Conservation (phyloP, 2,329 filamentous ascomycete genomes). For the Epichloe hybrida region DNA sequence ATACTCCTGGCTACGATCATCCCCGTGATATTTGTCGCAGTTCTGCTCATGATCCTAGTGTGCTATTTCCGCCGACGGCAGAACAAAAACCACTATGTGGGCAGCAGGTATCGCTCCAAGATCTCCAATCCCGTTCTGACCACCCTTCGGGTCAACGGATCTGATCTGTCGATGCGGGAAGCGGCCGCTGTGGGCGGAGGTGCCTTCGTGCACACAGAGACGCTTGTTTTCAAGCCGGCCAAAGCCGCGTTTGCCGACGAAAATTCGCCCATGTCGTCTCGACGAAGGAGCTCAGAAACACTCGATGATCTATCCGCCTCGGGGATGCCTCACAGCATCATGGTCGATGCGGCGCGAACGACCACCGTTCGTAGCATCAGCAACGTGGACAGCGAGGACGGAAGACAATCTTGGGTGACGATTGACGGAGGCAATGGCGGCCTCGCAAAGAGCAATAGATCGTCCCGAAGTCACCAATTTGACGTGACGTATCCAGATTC, state of each 20-base stretch:
- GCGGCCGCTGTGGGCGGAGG: conserved; percentile 7
- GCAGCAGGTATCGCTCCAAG: conserved; percentile 18
- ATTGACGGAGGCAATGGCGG: conserved; percentile 15
- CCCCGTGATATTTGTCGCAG: conserved; percentile 24
- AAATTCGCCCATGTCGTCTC: conserved; percentile 12
- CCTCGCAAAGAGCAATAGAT: conserved; percentile 13
- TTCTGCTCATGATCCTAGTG: conserved; percentile 20
- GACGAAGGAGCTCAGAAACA: conserved; percentile 15
- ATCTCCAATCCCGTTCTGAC: conserved; percentile 19
- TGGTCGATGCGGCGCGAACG: conserved; percentile 13
- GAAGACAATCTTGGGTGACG: conserved; percentile 22
- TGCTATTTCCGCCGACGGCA: conserved; percentile 21
- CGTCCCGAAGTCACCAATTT: conserved; percentile 13
- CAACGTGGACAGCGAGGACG: conserved; percentile 12
- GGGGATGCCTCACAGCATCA: conserved; percentile 12
- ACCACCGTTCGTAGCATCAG: conserved; percentile 10
- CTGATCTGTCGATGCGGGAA: conserved; percentile 12
- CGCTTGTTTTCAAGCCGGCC: conserved; percentile 8
- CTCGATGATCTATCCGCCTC: conserved; percentile 11
- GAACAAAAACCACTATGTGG: conserved; percentile 15
- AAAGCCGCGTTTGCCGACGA: conserved; percentile 13
- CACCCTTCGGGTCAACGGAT: conserved; percentile 16
- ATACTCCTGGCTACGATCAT: conserved; percentile 32
- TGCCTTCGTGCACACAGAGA: conserved; percentile 5
- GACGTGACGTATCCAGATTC: conserved; percentile 17